A percentile compares a stretch with the other conserved stretches of the same genome.
Evolutionary conservation across 306 rosid species (phyloP).

Genomic region (Gynostemma pentaphyllum): DNA sequence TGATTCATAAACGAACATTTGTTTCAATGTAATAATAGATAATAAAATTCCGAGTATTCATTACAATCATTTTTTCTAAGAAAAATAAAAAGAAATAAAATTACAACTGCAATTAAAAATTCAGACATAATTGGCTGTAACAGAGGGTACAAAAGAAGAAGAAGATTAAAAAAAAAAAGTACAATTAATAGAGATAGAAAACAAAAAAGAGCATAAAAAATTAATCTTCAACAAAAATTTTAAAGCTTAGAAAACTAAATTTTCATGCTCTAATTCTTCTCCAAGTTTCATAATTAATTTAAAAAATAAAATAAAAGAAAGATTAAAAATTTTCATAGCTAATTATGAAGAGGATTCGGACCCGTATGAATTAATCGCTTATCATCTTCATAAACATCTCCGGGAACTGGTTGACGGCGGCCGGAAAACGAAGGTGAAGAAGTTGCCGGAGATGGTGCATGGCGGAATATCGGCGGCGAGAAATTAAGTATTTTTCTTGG

Average conservation of each 20-base stretch:
- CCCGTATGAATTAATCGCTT: conserved; percentile 75
- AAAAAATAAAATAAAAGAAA: background rate
- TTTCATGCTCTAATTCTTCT: conserved; percentile 10
- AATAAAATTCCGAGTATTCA: too few species aligned
- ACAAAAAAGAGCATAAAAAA: conserved; percentile 12
- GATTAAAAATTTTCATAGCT: background rate
- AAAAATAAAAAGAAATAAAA: background rate
- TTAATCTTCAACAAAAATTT: background rate
- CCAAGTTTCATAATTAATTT: too few species aligned
- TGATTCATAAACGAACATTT: too few species aligned
- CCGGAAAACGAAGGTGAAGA: background rate
- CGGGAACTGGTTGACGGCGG: background rate
- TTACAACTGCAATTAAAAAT: conserved; percentile 7
- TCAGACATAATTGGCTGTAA: background rate
- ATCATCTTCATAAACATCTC: conserved; percentile 33
- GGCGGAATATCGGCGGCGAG: conserved; percentile 21
- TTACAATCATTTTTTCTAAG: too few species aligned
- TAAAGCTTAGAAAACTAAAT: background rate
- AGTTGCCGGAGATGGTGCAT: conserved; percentile 29
- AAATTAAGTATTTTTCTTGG: conserved; percentile 18
- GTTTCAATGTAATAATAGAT: too few species aligned
- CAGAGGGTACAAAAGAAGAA: background rate
- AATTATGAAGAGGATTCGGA: conserved; percentile 95
- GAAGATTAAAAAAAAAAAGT: background rate
- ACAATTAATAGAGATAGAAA: background rate